Evolutionary conservation across 2,329 filamentous ascomycete genomes (phyloP), one percentile per base, ranked within the genome.

Genomic region (Aspergillus unguis): DNA sequence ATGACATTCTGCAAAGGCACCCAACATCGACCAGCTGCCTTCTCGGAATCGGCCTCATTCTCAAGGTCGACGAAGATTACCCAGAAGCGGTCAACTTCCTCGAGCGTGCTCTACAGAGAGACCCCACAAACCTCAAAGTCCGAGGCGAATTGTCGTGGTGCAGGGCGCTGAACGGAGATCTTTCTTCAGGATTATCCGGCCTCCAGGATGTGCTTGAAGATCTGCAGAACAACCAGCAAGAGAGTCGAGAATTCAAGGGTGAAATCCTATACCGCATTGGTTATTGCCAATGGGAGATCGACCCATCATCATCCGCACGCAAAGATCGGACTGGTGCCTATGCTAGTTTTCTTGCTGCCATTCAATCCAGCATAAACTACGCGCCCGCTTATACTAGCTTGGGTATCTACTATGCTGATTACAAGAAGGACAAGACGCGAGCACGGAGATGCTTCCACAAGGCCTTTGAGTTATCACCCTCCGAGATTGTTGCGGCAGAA

Each of bases 391-490:
- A 97, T 69, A 96, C 92, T 0, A 91, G 85, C 58, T 81, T 99
- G 4, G 94, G 94, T 11, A 78, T 92, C 6, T 99, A 88, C 74
- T 99, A 96, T 66, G 85, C 86, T 5, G 92, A 97, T 65, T 96
- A 96, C 66, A 87, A 84, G 50, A 90, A 86, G 59, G 94, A 97
- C 70, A 90, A 85, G 71, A 88, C 86, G 64, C 81, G 95, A 65
- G 90, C 92, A 6, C 82, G 89, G n/a, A 86, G 88, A 58, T 97
- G 92, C 67, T 97, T 97, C 64, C 90, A 96, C 63, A 96, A 97
- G 68, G 94, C 94, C 0, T 88, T 99, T 45, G 94, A 99, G 69
- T 76, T 99, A 3, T 99, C 94, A 0, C 77, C 90, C 0, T 86
- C 88, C 0, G 94, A 99, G 67, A 83, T 96, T 1, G 80, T 87